These are phyloP conservation scores for Schwanniomyces occidentalis DNA, from an alignment of 805 yeast species.

Conservation along the genomic window DNA sequence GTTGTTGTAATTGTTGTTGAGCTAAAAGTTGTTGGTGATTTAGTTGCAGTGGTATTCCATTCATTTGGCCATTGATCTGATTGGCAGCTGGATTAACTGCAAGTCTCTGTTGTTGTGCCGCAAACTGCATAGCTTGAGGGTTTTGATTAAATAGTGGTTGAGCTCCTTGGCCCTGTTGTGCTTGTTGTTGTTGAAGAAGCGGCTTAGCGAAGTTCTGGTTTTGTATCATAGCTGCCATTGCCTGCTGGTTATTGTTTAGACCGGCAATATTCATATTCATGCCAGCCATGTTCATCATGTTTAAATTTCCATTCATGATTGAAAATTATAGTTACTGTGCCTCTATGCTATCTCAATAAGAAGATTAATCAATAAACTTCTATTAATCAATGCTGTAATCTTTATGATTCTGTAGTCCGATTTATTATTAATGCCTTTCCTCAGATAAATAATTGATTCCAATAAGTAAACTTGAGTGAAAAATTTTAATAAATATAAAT, in stretches of 20 bases:
- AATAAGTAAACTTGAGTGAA: too few species aligned
- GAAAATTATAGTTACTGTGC: too few species aligned
- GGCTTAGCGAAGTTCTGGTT: conserved; percentile 9
- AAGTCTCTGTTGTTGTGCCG: conserved; percentile 17
- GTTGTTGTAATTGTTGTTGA: conserved; percentile 11
- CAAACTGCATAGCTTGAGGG: neutral
- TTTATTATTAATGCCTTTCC: too few species aligned
- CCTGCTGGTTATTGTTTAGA: conserved; percentile 9
- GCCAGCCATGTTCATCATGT: conserved; percentile 12
- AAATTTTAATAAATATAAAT: too few species aligned
- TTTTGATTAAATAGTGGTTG: conserved; percentile 13
- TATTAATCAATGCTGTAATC: too few species aligned
- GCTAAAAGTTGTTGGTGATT: conserved; percentile 10
- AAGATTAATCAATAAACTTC: too few species aligned
- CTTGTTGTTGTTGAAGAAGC: conserved; percentile 13
- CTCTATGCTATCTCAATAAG: too few species aligned
- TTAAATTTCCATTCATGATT: conserved; percentile 10
- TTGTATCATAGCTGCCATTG: conserved; percentile 12
- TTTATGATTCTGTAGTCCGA: too few species aligned
- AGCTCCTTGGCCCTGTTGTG: conserved; percentile 18
- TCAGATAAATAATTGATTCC: too few species aligned
- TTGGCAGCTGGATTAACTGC: neutral
- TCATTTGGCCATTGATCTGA: conserved; percentile 6
- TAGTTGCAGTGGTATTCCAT: conserved; percentile 3
- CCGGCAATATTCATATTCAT: conserved; percentile 7